Evolutionary conservation across 164 flowering plant genomes (phyloP).

Genomic region (Vitis rupestris): DNA sequence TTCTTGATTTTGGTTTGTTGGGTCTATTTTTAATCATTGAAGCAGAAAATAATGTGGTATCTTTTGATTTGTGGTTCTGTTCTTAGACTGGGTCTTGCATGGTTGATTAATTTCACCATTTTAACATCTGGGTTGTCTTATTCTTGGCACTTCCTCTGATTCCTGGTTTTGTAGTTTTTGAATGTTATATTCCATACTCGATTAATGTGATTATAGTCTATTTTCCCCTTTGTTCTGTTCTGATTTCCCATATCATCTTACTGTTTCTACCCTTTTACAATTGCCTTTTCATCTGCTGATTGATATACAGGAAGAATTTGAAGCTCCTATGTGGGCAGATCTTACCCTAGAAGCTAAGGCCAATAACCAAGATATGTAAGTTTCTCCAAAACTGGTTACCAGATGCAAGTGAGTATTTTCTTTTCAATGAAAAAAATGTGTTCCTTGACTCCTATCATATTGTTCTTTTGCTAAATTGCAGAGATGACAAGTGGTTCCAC

Average conservation of each 20-base stretch:
- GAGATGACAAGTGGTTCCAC: conserved; percentile 64
- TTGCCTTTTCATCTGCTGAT: conserved; percentile 6
- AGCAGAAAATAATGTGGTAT: too few relatives aligned
- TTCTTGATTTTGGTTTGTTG: conserved; percentile 5
- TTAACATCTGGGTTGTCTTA: not conserved
- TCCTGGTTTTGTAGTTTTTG: too few relatives aligned
- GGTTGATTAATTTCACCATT: not conserved
- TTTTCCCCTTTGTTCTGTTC: not conserved
- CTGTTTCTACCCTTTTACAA: not conserved
- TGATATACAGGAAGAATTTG: conserved; percentile 65
- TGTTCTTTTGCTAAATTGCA: conserved; percentile 33
- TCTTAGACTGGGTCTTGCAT: not conserved
- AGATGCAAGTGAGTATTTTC: not conserved
- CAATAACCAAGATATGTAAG: conserved; percentile 47
- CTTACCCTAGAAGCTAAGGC: conserved; percentile 41
- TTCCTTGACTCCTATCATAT: not conserved
- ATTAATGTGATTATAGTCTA: not conserved
- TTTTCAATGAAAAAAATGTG: too few relatives aligned
- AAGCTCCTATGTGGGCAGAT: conserved; percentile 87
- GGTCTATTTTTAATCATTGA: not conserved
- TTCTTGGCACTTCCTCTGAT: not conserved
- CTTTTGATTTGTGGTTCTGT: not conserved
- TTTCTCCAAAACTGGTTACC: conserved; percentile 4
- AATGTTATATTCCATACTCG: too few relatives aligned
- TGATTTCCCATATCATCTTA: not conserved